Percentiles rank a stretch among this genome's conserved stretches.
These are phyloP conservation scores for Alnus rubra DNA, from an alignment of 306 rosid genomes.

Conservation along the genomic window DNA sequence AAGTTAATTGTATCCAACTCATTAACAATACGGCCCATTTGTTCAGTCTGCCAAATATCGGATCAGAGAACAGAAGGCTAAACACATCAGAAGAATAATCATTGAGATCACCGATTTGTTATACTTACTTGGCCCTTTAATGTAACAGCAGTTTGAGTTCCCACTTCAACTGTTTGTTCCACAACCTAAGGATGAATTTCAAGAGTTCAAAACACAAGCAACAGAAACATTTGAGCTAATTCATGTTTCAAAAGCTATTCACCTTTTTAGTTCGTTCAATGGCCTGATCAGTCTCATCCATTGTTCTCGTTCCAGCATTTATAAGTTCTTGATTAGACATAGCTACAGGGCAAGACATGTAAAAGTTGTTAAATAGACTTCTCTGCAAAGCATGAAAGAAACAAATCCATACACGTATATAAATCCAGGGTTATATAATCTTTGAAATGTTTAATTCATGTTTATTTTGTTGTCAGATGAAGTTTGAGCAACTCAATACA, in stretches of 20 bases:
- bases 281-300: conserved; percentile 98
- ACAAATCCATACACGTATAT: background rate
- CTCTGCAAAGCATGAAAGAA: conserved; percentile 10
- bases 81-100: background rate
- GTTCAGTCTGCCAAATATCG: conserved; percentile 73
- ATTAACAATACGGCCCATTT: conserved; percentile 97
- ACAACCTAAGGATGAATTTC: conserved; percentile 59
- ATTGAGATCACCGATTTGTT: conserved; percentile 22
- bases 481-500: background rate
- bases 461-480: background rate
- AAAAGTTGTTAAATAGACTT: conserved; percentile 26
- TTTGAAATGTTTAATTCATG: background rate
- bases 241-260: conserved; percentile 23
- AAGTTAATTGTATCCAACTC: conserved; percentile 98
- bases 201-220: conserved; percentile 33
- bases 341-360: conserved; percentile 50
- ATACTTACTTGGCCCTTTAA: conserved; percentile 91
- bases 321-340: conserved; percentile 97
- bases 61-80: conserved; percentile 29
- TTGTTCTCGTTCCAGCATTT: conserved; percentile 72
- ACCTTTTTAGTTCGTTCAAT: conserved; percentile 90
- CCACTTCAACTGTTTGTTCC: conserved; percentile 92
- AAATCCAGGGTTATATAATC: background rate
- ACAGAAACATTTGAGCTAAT: conserved; percentile 14
- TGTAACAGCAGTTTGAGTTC: conserved; percentile 87